Conservation (phyloP, 495 filamentous ascomycete species). For the Lophiotrema nucula region DNA sequence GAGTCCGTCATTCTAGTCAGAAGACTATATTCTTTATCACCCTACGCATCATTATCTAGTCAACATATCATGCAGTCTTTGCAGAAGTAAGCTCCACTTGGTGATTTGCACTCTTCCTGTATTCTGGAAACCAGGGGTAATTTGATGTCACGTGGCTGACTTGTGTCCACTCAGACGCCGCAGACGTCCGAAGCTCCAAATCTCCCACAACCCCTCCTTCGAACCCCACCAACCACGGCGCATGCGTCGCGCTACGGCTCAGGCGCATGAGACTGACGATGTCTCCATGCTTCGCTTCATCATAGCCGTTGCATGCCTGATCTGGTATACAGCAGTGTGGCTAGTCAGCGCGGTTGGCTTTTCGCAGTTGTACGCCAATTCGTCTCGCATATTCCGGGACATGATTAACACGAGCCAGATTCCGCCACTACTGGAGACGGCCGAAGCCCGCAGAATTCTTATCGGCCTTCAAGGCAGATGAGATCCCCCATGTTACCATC, state of each 20-base stretch:
- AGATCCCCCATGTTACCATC: conserved; percentile 76
- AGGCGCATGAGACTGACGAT: conserved; percentile 2
- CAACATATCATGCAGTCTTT: too few species aligned
- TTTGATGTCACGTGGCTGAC: background rate
- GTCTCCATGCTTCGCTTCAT: conserved; percentile 16
- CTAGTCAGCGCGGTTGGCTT: conserved; percentile 59
- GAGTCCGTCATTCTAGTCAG: too few species aligned
- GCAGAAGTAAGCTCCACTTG: too few species aligned
- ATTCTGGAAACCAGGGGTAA: too few species aligned
- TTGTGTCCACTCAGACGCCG: background rate
- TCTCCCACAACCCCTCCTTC: background rate
- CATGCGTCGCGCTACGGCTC: conserved; percentile 17
- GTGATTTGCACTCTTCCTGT: too few species aligned
- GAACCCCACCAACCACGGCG: conserved; percentile 9
- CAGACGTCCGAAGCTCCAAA: background rate
- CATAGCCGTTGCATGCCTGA: conserved; percentile 42
- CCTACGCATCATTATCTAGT: too few species aligned
- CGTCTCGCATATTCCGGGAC: background rate
- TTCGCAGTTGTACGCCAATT: conserved; percentile 58
- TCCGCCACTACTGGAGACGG: conserved; percentile 23
- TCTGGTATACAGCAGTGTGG: conserved; percentile 59
- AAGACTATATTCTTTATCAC: too few species aligned
- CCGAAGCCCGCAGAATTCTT: conserved; percentile 22
- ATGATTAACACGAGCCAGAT: too few species aligned
- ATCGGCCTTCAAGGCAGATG: conserved; percentile 11